A percentile compares a stretch with the other conserved stretches of the same genome.
Evolutionary conservation across 2,329 filamentous ascomycete species (phyloP).

Genomic region (Colletotrichum eremochloae): DNA sequence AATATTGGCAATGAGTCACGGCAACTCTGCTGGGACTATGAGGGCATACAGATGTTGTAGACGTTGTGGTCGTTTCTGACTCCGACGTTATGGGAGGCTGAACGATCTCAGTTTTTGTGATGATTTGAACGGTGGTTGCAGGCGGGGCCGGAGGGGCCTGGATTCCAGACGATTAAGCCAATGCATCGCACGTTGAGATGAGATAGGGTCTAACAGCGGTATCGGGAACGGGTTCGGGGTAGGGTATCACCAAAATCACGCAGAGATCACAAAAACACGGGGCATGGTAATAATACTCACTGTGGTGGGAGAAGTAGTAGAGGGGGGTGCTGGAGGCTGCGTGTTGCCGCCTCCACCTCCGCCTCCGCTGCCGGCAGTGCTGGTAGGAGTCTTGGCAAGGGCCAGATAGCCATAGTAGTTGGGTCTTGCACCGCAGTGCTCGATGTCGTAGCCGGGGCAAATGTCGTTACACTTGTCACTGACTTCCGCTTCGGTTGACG

Average conservation of each 20-base stretch:
- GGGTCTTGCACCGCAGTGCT: constrained; percentile 67
- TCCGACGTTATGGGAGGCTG: constrained; percentile 53
- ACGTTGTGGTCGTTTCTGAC: constrained; percentile 44
- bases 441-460: constrained; percentile 78
- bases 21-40: constrained; percentile 29
- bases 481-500: constrained; percentile 48
- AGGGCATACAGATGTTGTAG: constrained; percentile 38
- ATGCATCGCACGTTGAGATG: constrained; percentile 31
- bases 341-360: constrained; percentile 35
- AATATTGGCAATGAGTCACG: constrained; percentile 18
- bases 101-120: constrained; percentile 50
- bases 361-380: constrained; percentile 57
- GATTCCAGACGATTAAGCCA: constrained; percentile 44
- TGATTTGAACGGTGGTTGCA: constrained; percentile 42
- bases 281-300: constrained; percentile 30
- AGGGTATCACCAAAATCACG: constrained; percentile 40
- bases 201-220: constrained; percentile 3
- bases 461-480: constrained; percentile 64
- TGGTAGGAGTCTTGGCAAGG: constrained; percentile 66
- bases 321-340: constrained; percentile 40
- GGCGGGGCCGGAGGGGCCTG: constrained; percentile 46
- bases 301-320: constrained; percentile 47
- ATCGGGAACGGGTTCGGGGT: constrained; percentile 6
- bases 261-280: constrained; percentile 21
- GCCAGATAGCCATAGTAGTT: constrained; percentile 75